These are phyloP conservation scores for Pseudomicrostroma phylloplanum DNA, from an alignment of 1,284 basidiomycete species.

Conservation along the genomic window DNA sequence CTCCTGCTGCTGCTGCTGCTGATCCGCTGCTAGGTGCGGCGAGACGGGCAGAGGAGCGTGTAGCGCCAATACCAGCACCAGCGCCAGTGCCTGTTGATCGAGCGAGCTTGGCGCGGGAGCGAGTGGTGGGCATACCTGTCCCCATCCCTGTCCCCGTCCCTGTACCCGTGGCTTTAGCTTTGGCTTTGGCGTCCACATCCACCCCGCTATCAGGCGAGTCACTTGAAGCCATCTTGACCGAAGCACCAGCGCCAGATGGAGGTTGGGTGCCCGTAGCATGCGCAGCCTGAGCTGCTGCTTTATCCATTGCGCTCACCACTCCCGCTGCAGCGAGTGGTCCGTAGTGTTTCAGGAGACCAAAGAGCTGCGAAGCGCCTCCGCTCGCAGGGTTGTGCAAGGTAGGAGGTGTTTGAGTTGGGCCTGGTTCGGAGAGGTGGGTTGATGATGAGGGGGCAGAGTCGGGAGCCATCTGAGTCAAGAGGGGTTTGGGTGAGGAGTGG, in stretches of 20 bases:
- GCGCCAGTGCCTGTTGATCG: too few relatives aligned
- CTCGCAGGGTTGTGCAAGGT: not conserved
- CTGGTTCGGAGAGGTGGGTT: not conserved
- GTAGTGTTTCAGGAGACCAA: slow-evolving; percentile 2
- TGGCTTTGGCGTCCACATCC: not conserved
- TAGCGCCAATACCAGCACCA: too few relatives aligned
- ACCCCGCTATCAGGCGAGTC: too few relatives aligned
- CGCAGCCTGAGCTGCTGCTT: not conserved
- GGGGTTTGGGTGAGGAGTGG: too few relatives aligned
- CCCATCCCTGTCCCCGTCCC: not conserved
- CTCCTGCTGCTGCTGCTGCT: too few relatives aligned
- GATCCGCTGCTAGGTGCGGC: too few relatives aligned
- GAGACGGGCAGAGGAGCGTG: too few relatives aligned
- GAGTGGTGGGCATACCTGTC: too few relatives aligned
- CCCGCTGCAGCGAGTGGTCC: slow-evolving; percentile 4
- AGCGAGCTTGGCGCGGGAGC: too few relatives aligned
- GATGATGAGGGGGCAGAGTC: not conserved
- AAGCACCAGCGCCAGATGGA: not conserved
- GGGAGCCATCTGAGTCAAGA: not conserved
- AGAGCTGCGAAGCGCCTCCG: not conserved
- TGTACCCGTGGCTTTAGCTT: not conserved
- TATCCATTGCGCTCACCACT: slow-evolving; percentile 1
- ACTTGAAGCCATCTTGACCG: too few relatives aligned
- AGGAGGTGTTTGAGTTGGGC: not conserved
- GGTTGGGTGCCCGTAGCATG: not conserved